Evolutionary conservation across 2,329 filamentous ascomycete genomes (phyloP), one percentile per base, ranked within the genome.

Genomic region (Nigrospora osmanthi): DNA sequence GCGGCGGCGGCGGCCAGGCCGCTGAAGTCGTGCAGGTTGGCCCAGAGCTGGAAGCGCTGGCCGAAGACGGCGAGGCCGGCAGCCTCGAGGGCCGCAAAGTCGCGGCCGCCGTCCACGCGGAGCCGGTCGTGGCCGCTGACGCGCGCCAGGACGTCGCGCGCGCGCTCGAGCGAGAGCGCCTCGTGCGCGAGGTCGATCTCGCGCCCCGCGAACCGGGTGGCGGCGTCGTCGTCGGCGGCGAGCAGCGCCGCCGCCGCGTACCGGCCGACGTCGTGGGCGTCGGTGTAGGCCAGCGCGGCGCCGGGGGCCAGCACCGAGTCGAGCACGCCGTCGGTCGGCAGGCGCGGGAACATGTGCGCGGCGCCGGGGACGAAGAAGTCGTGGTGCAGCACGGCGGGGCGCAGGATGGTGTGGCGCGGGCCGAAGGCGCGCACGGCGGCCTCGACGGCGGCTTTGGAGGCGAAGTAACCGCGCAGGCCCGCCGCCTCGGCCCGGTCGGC

Each of bases 361-460:
- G 40, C 44, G 6, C 42, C 32, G 1, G 61, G 58, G 2, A 57
- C 4, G 11, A 58, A 36, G 47, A 54, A 61, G 40, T 65, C 58
- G 33, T 52, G 39, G 35, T 59, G 54, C 7, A 64, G 54, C 17
- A 61, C 47, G 0, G 51, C 53, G 0, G 63, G 62, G 1, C 62
- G 58, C 12, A 66, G 51, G 39, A 66, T 62, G 0, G 62, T 65
- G 50, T 64, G 64, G 7, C 54, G 44, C 5, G 48, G 41, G 15
- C 64, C 60, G 6, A 51, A 54, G 15, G 50, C 57, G 11, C 58
- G 59, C 1, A 66, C 59, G 2, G 48, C 44, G 1, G 61, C 55
- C 38, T 71, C 68, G 13, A 69, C 58, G 0, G 51, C 48, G 1
- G 59, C 52, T 52, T 71, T 71, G 40, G 63, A 68, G 30, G 49